A percentile compares a stretch with the other conserved stretches of the same genome.
phyloP scores from a whole-genome alignment of 2,329 filamentous ascomycete genomes.

The Gaeumannomyces sp. region DNA sequence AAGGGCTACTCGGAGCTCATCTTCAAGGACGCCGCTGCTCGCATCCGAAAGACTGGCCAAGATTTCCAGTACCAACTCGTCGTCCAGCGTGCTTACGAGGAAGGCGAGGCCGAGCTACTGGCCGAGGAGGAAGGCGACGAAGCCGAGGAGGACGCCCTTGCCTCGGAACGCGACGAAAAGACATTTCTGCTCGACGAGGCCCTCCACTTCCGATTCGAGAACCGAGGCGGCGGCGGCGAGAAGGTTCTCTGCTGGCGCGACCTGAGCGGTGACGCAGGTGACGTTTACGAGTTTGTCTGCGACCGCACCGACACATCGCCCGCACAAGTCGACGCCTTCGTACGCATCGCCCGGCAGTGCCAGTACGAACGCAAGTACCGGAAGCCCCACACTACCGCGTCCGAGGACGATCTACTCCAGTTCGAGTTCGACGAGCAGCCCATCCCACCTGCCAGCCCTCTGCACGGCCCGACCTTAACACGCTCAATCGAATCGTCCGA shows the following conservation, averaged over 20 bases:
- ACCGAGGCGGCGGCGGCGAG: constrained; percentile 69
- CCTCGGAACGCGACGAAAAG: constrained; percentile 88
- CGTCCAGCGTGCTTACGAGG: constrained; percentile 91
- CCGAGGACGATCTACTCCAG: constrained; percentile 70
- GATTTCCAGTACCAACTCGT: constrained; percentile 98
- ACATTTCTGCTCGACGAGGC: constrained; percentile 92
- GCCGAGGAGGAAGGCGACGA: constrained; percentile 87
- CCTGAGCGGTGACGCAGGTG: constrained; percentile 84
- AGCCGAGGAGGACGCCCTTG: constrained; percentile 66
- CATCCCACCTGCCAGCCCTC: constrained; percentile 57
- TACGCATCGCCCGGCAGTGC: constrained; percentile 79
- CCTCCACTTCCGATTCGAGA: constrained; percentile 79
- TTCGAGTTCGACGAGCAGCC: constrained; percentile 71
- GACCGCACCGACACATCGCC: constrained; percentile 61
- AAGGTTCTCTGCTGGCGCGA: constrained; percentile 93
- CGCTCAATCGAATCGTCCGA: constrained; percentile 53
- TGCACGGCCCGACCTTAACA: constrained; percentile 51
- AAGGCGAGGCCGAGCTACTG: constrained; percentile 87
- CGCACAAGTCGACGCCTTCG: constrained; percentile 71
- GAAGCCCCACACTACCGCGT: constrained; percentile 71
- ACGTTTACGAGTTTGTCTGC: constrained; percentile 98
- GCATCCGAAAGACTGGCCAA: constrained; percentile 86
- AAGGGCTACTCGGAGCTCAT: constrained; percentile 99
- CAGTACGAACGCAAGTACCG: constrained; percentile 97
- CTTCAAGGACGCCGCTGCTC: constrained; percentile 92